Conservation (phyloP, 1,284 basidiomycete genomes). For the Salmacisia buchloeana region DNA sequence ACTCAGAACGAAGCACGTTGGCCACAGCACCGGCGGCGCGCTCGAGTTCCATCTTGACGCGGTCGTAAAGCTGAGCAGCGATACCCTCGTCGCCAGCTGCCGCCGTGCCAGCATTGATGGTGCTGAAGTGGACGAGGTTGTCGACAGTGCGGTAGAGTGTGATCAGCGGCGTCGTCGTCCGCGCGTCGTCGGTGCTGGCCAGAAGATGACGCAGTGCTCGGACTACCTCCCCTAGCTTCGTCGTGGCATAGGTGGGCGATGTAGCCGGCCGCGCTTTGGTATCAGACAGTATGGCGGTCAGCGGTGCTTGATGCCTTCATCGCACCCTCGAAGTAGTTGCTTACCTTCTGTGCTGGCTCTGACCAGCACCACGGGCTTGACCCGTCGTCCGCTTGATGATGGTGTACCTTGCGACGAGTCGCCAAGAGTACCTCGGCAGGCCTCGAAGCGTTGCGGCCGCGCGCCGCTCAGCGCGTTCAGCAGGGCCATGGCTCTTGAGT, state of each 20-base stretch:
- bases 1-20: constrained; percentile 16
- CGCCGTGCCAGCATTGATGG: neutral
- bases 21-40: constrained; percentile 26
- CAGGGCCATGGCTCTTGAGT: neutral
- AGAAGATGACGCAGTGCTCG: neutral
- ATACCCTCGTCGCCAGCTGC: too few relatives aligned
- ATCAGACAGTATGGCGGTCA: neutral
- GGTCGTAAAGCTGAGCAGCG: constrained; percentile 39
- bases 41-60: constrained; percentile 38
- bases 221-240: neutral
- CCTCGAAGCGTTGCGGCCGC: neutral
- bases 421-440: neutral
- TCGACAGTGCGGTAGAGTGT: neutral
- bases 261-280: neutral
- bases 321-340: neutral
- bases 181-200: neutral
- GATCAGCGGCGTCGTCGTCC: neutral
- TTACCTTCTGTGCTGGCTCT: too few relatives aligned
- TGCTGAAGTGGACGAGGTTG: neutral
- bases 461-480: neutral
- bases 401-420: neutral
- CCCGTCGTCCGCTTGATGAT: neutral
- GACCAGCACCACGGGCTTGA: neutral
- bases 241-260: neutral
- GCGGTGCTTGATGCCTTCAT: neutral